These are phyloP conservation scores for Camellia japonica DNA, from an alignment of 148 eudicot species.

Conservation along the genomic window DNA sequence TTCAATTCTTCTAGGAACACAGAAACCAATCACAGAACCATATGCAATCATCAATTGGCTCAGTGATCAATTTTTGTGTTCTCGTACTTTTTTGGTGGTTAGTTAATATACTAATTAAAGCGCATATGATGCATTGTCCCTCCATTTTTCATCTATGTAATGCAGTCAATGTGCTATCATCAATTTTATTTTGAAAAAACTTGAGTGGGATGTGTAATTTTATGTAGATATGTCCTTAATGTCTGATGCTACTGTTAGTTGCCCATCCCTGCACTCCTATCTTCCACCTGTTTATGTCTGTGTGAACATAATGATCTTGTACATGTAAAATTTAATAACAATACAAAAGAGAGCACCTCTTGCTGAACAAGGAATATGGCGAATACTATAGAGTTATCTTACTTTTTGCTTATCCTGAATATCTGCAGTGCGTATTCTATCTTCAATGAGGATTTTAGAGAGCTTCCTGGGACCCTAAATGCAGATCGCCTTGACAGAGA, in stretches of 20 bases:
- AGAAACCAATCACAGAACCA: no score
- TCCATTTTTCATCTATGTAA: conserved; percentile 7
- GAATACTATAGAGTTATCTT: not conserved
- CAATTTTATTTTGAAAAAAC: not conserved
- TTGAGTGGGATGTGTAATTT: not conserved
- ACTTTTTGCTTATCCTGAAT: not conserved
- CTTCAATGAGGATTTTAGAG: conserved; percentile 94
- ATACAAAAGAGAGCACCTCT: not conserved
- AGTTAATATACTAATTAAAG: not conserved
- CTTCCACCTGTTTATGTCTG: not conserved
- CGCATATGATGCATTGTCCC: not conserved
- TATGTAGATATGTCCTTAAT: not conserved
- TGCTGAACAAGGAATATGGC: not conserved
- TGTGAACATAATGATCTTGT: not conserved
- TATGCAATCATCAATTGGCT: no score
- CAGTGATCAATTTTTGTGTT: no score
- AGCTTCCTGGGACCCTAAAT: conserved; percentile 92
- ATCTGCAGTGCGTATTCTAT: conserved; percentile 85
- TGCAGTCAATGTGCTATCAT: not conserved
- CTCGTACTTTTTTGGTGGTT: no score
- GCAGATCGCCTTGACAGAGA: conserved; percentile 95
- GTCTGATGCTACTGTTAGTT: not conserved
- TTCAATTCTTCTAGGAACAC: no score
- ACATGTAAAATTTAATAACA: not conserved
- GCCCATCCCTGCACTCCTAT: not conserved